Percentiles rank a stretch among this genome's conserved stretches.
These are phyloP conservation scores for Zoysia matrella DNA, from an alignment of 202 grass and related monocot species.

Conservation along the genomic window DNA sequence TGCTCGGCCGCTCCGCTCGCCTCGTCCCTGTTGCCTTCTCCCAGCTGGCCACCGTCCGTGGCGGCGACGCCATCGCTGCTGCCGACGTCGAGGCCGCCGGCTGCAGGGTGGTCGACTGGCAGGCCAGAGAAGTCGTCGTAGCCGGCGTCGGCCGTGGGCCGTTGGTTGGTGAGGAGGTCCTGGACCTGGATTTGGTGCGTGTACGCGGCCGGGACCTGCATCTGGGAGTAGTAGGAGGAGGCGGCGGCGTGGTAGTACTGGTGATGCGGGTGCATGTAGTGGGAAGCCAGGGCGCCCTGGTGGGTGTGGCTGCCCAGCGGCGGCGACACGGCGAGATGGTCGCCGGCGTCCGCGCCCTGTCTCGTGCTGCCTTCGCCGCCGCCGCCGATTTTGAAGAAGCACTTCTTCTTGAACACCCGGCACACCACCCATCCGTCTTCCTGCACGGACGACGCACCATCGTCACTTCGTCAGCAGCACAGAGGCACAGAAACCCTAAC, in stretches of 20 bases:
- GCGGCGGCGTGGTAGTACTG: constrained; percentile 67
- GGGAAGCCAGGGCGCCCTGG: constrained; percentile 46
- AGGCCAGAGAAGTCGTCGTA: constrained; percentile 81
- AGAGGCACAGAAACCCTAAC: constrained; percentile 29
- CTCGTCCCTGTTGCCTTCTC: constrained; percentile 54
- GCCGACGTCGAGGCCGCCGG: constrained; percentile 47
- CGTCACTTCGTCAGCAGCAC: background rate
- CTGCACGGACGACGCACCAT: constrained; percentile 33
- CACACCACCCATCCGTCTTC: constrained; percentile 98
- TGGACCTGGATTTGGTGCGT: constrained; percentile 88
- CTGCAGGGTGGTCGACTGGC: constrained; percentile 54
- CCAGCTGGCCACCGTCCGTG: constrained; percentile 38
- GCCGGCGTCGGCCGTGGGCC: constrained; percentile 39
- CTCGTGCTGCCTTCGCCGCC: constrained; percentile 52
- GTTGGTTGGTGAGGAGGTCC: constrained; percentile 88
- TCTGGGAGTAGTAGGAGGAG: constrained; percentile 77
- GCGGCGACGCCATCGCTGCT: constrained; percentile 46
- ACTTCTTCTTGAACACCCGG: constrained; percentile 99
- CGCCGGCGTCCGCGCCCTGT: constrained; percentile 46
- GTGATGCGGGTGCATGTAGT: constrained; percentile 79
- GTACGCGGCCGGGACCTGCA: constrained; percentile 58
- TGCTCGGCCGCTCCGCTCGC: constrained; percentile 38
- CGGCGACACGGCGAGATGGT: constrained; percentile 38
- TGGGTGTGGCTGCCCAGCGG: constrained; percentile 52
- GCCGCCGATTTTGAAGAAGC: constrained; percentile 86